Percentiles rank a stretch among this genome's conserved stretches.
Conservation (phyloP, 2,329 filamentous ascomycete genomes). For the Lasiodiplodia sp. region DNA sequence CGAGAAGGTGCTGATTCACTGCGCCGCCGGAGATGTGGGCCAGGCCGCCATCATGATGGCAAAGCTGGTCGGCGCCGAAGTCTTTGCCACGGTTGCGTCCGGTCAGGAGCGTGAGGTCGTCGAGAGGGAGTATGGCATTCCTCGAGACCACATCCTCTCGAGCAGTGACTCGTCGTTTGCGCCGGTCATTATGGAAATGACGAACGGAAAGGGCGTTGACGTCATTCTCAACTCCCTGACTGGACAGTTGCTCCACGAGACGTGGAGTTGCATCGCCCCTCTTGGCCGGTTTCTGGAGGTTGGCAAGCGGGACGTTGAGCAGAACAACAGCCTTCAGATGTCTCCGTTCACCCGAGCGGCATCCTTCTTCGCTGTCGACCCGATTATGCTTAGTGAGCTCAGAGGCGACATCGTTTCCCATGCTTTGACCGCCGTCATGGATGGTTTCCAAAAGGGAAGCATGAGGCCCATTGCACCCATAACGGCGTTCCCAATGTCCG, state of each 20-base stretch:
- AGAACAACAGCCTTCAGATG: too few species aligned
- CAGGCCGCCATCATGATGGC: slow-evolving; percentile 41
- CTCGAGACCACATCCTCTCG: slow-evolving; percentile 43
- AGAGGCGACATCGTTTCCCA: too few species aligned
- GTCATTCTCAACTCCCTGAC: slow-evolving; percentile 44
- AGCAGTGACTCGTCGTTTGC: slow-evolving; percentile 41
- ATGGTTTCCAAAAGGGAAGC: too few species aligned
- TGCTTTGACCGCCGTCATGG: too few species aligned
- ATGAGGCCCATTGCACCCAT: too few species aligned
- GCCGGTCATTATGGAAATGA: slow-evolving; percentile 36
- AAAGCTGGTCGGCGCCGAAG: slow-evolving; percentile 36
- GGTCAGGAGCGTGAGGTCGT: slow-evolving; percentile 39
- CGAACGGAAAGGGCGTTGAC: slow-evolving; percentile 42
- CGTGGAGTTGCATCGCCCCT: slow-evolving; percentile 39
- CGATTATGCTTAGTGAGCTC: neutral
- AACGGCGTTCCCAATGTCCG: slow-evolving; percentile 32
- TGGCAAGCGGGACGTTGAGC: slow-evolving; percentile 26
- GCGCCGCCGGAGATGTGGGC: slow-evolving; percentile 41
- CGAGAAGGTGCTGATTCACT: slow-evolving; percentile 43
- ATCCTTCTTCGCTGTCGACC: slow-evolving; percentile 1
- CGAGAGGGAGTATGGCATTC: slow-evolving; percentile 37
- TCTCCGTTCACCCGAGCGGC: too few species aligned
- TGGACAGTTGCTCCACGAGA: slow-evolving; percentile 38
- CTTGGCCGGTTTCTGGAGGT: slow-evolving; percentile 42
- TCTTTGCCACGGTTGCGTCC: slow-evolving; percentile 41